Percentiles rank a stretch among this genome's conserved stretches.
These are phyloP conservation scores for Neonectria punicea DNA, from an alignment of 2,329 filamentous ascomycete genomes.

Conservation along the genomic window DNA sequence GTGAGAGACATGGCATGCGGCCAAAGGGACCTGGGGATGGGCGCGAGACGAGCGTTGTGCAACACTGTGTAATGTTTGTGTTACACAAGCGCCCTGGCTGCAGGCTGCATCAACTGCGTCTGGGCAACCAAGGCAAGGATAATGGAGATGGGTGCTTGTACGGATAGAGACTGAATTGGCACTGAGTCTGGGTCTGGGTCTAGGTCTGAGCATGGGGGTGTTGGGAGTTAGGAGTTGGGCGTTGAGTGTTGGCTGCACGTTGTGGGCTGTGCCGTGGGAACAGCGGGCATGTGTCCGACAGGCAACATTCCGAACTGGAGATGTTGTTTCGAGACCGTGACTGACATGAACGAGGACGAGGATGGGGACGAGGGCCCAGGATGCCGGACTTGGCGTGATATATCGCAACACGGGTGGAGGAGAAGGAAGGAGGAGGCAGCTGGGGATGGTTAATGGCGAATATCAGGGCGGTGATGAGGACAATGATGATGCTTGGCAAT, in stretches of 20 bases:
- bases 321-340: neutral
- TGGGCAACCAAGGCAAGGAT: slow-evolving; percentile 7
- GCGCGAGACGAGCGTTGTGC: slow-evolving; percentile 41
- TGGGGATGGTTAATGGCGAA: neutral
- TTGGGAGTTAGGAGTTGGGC: neutral
- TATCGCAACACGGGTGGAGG: neutral
- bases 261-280: neutral
- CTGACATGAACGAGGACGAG: neutral
- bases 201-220: neutral
- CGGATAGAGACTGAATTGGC: slow-evolving; percentile 16
- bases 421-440: neutral
- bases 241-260: neutral
- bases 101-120: slow-evolving; percentile 28
- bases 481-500: no score
- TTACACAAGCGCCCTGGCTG: slow-evolving; percentile 29
- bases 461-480: neutral
- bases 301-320: neutral
- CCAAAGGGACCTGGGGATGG: slow-evolving; percentile 31
- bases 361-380: neutral
- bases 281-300: neutral
- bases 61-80: slow-evolving; percentile 41
- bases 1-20: slow-evolving; percentile 32
- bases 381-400: neutral
- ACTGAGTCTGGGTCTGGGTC: neutral
- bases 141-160: slow-evolving; percentile 11